Base-by-base conservation (phyloP, 805 yeast genomes). In the Pichia paraexigua region DNA sequence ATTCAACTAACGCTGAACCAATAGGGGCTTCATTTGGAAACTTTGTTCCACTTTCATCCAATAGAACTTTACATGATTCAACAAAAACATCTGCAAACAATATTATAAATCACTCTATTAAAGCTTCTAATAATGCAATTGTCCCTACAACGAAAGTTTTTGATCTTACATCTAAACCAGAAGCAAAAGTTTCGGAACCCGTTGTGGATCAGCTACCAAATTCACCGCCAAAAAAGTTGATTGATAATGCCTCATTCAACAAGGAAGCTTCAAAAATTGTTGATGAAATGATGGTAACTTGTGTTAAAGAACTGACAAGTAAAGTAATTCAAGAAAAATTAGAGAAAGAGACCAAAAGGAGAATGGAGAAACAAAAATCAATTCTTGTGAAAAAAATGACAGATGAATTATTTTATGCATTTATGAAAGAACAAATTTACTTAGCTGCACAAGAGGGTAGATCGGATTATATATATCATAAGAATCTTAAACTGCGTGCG, bases 391-490 rank as follows among this genome's bases (percentile, higher is more conserved):
- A 9, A 11, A 25, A 48, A 10, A 65, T 83, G n/a, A 61, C 82
- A 1, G 59, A 64, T 1, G 86, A 81, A 41, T 62, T 87, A 1
- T 84, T 70, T 55, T 60, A 64, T 18, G 87, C 91, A 0, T 83
- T 86, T 58, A 60, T 87, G 42, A 73, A 77, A 43, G 91, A 85
- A 56, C 70, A 76, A 40, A 61, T 78, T 0, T 79, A 73, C 58
- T 63, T 75, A 40, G 63, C 68, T 3, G 64, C 71, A 0, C 59
- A 75, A 42, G 75, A 75, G 28, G 61, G 70, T 2, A 64, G 67
- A 44, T 85, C 94, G 0, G 74, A 70, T n/a, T 32, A 54, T 1
- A 62, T 71, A 43, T 62, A 75, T 43, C 57, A 66, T 0, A 58
- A 49, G 10, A 58, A 58, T 2, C 47, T 79, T 25, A 73, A 71